Percentiles rank a stretch among this genome's conserved stretches.
Evolutionary conservation across 805 yeast genomes (phyloP).

Genomic region (Lipomyces chichibuensis): DNA sequence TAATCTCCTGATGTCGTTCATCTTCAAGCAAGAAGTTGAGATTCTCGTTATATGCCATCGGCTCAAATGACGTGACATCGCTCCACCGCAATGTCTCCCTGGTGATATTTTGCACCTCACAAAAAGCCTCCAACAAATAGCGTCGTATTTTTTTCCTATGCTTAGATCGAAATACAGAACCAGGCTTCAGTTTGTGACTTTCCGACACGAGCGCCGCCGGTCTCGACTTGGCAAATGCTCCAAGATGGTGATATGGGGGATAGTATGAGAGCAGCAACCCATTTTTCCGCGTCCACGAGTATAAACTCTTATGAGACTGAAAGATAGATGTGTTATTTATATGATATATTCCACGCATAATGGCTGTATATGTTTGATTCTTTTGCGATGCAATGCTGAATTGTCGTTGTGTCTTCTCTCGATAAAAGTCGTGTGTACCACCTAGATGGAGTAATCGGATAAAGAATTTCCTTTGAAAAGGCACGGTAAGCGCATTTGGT

Average conservation of each 20-base stretch:
- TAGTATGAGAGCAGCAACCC: constrained; percentile 9
- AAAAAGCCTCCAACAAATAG: constrained; percentile 17
- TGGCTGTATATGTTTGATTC: constrained; percentile 8
- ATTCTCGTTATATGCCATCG: constrained; percentile 7
- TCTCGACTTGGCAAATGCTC: constrained; percentile 19
- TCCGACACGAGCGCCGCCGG: constrained; percentile 20
- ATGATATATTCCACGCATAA: constrained; percentile 16
- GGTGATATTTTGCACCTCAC: constrained; percentile 24
- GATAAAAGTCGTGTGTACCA: constrained; percentile 11
- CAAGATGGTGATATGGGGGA: constrained; percentile 19
- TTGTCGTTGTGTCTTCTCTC: constrained; percentile 3
- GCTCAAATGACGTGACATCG: constrained; percentile 24
- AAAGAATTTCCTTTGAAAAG: constrained; percentile 22
- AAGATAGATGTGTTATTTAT: not conserved
- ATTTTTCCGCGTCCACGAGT: not conserved
- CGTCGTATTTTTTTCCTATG: constrained; percentile 17
- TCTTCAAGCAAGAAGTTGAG: constrained; percentile 23
- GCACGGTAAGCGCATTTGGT: constrained; percentile 16
- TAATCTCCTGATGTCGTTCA: constrained; percentile 5
- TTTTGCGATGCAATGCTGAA: constrained; percentile 14
- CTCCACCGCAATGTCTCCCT: constrained; percentile 26
- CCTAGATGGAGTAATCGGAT: constrained; percentile 14
- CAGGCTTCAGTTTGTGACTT: not conserved
- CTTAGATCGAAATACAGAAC: constrained; percentile 15
- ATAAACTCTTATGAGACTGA: not conserved